Conservation (phyloP, 1,284 basidiomycete species). For the Polyporus tsugae region DNA sequence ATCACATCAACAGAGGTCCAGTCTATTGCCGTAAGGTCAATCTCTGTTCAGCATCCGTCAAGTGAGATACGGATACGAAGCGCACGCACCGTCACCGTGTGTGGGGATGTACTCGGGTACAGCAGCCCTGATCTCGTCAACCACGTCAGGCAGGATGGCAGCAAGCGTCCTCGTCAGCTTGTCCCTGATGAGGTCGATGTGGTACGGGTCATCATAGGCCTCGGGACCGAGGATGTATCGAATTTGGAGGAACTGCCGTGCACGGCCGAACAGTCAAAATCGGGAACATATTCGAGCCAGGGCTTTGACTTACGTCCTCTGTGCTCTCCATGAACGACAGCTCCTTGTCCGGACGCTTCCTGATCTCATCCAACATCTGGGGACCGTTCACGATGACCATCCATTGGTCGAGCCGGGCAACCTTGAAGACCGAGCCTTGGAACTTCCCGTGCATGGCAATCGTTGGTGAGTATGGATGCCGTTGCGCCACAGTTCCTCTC, state of each 20-base stretch:
- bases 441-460: too few relatives aligned
- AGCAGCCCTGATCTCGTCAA: constrained; percentile 39
- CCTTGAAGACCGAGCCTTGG: constrained; percentile 40
- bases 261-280: constrained; percentile 15
- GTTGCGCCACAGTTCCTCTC: too few relatives aligned
- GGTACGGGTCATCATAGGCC: constrained; percentile 33
- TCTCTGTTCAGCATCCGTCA: too few relatives aligned
- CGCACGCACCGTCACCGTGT: constrained; percentile 12
- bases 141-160: constrained; percentile 31
- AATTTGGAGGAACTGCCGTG: constrained; percentile 32
- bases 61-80: too few relatives aligned
- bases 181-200: constrained; percentile 38
- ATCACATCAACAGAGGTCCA: constrained; percentile 17
- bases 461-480: too few relatives aligned
- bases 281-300: too few relatives aligned
- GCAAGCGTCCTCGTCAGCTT: constrained; percentile 35
- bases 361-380: constrained; percentile 8
- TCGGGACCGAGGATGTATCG: constrained; percentile 31
- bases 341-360: too few relatives aligned
- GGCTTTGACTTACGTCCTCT: too few relatives aligned
- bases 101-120: constrained; percentile 32
- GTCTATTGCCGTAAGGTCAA: too few relatives aligned
- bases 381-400: constrained; percentile 35
- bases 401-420: constrained; percentile 46
- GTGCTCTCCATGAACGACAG: too few relatives aligned